Conservation (phyloP, 2,329 filamentous ascomycete species). For the Neonectria coccinea region DNA sequence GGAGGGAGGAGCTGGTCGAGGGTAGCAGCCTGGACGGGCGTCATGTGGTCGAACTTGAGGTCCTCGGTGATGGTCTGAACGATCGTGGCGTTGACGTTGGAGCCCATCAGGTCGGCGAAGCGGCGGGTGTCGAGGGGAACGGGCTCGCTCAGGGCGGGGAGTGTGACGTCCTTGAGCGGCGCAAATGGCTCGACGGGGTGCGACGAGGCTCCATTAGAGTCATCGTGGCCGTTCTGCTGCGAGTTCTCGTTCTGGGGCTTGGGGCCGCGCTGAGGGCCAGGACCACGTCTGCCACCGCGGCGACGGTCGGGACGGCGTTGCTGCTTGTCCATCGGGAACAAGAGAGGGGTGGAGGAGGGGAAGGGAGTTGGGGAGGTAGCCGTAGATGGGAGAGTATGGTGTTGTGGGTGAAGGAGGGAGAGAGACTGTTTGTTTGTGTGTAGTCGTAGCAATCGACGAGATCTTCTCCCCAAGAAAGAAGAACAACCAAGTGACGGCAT, state of each 20-base stretch:
- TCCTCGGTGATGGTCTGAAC: conserved; percentile 62
- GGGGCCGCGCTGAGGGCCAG: background rate
- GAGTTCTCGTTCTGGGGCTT: background rate
- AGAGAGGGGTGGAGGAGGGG: background rate
- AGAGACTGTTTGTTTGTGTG: background rate
- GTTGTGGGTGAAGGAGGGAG: background rate
- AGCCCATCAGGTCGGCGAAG: conserved; percentile 58
- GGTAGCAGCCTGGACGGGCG: conserved; percentile 66
- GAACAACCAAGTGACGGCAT: background rate
- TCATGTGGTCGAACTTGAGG: conserved; percentile 65
- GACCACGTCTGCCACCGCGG: conserved; percentile 1
- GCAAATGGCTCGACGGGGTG: background rate
- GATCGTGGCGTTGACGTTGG: conserved; percentile 59
- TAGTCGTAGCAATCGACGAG: background rate
- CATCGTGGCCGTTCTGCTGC: background rate
- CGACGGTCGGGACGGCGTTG: conserved; percentile 8
- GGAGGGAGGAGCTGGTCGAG: conserved; percentile 61
- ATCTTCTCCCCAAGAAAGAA: background rate
- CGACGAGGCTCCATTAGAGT: background rate
- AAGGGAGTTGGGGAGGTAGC: background rate
- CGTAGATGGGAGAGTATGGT: background rate
- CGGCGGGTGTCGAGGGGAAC: conserved; percentile 59
- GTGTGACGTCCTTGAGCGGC: background rate
- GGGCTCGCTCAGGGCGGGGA: conserved; percentile 24
- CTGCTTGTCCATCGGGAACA: conserved; percentile 8